phyloP scores from a whole-genome alignment of 2,329 filamentous ascomycete genomes.

The Proliferodiscus dingleyae region DNA sequence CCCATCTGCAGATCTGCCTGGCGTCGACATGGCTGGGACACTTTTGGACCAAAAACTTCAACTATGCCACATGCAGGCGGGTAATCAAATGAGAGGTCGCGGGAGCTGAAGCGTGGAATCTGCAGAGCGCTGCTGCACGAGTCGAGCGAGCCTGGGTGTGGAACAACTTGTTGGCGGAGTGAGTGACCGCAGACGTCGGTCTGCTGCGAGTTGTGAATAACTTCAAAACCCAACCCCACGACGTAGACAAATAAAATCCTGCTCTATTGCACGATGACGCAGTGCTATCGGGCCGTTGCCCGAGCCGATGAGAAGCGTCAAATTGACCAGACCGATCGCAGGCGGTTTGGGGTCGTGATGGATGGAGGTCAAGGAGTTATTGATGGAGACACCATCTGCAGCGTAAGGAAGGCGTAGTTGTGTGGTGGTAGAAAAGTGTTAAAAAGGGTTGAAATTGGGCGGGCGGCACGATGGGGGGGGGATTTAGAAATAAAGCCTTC shows the following conservation, averaged over 20 bases:
- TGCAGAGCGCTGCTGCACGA: constrained; percentile 1
- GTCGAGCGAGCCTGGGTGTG: not conserved
- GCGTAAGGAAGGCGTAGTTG: constrained; percentile 26
- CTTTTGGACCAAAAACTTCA: no score
- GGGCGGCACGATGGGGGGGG: constrained; percentile 10
- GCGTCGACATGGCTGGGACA: no score
- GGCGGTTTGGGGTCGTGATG: constrained; percentile 10
- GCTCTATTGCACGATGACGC: constrained; percentile 5
- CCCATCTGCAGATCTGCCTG: not conserved
- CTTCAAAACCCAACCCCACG: constrained; percentile 23
- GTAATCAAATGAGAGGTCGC: not conserved
- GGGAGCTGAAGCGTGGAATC: constrained; percentile 3
- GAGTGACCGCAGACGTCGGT: constrained; percentile 15
- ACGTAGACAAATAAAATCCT: constrained; percentile 11
- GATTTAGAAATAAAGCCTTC: not conserved
- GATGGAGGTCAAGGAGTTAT: constrained; percentile 19
- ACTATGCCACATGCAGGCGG: not conserved
- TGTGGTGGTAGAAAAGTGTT: constrained; percentile 4
- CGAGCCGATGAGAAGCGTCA: constrained; percentile 1
- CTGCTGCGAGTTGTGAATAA: constrained; percentile 23
- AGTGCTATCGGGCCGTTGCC: not conserved
- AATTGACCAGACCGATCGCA: constrained; percentile 14
- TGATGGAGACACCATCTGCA: constrained; percentile 24
- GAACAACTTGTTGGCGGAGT: constrained; percentile 5
- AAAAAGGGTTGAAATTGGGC: constrained; percentile 5